Evolutionary conservation across 352 stramenopile genomes (phyloP).

Genomic region (Pythium grandisporangium): DNA sequence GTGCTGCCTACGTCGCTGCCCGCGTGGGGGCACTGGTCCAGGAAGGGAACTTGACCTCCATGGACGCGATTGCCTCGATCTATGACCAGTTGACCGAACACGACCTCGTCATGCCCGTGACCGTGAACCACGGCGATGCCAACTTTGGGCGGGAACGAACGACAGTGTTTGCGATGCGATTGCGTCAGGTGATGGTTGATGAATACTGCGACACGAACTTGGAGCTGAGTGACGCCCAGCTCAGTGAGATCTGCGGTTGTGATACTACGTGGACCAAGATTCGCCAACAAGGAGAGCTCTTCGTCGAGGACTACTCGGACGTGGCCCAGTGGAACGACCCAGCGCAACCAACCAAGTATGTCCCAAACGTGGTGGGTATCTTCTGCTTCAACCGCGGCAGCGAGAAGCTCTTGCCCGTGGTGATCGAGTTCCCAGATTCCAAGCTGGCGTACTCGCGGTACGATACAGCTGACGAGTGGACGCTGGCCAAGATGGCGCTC

Average conservation of each 20-base stretch:
- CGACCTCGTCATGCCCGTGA: background rate
- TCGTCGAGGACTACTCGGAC: constrained; percentile 1
- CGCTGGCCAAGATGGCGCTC: constrained; percentile 5
- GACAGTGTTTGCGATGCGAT: background rate
- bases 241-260: background rate
- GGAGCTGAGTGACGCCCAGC: background rate
- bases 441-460: background rate
- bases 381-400: constrained; percentile 3
- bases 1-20: background rate
- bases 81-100: background rate
- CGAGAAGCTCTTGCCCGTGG: background rate
- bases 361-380: background rate
- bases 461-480: constrained; percentile 2
- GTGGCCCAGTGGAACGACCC: constrained; percentile 1
- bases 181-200: background rate
- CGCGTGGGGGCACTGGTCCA: background rate
- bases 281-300: background rate
- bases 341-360: background rate
- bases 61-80: background rate
- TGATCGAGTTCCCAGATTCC: constrained; percentile 1
- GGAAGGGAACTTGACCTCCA: background rate
- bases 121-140: background rate
- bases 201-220: background rate
- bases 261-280: background rate
- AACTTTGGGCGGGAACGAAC: background rate